Evolutionary conservation across 164 flowering plant genomes (phyloP).

Genomic region (Vitis vinifera): DNA sequence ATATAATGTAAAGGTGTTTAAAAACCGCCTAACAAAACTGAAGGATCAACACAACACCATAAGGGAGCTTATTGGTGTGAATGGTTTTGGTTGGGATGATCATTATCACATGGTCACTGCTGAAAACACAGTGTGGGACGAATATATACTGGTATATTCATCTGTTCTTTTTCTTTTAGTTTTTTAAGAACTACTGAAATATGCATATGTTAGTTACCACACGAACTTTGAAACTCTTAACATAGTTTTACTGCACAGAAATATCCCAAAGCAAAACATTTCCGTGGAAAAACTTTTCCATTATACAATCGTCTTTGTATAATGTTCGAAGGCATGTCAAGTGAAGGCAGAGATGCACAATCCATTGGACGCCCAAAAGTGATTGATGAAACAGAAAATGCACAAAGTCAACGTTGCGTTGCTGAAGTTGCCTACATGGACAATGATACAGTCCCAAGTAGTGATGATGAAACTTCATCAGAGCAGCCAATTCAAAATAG

Average conservation of each 20-base stretch:
- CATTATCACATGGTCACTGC: slow-evolving; percentile 1
- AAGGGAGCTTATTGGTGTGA: background rate
- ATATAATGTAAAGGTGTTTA: slow-evolving; percentile 1
- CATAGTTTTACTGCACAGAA: background rate
- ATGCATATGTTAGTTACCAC: background rate
- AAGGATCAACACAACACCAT: slow-evolving; percentile 2
- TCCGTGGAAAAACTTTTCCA: background rate
- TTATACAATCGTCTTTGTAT: background rate
- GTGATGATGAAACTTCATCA: slow-evolving; percentile 1
- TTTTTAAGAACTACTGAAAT: no score
- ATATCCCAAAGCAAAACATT: slow-evolving; percentile 1
- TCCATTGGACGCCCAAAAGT: background rate
- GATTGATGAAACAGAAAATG: background rate
- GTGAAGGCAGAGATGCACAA: background rate
- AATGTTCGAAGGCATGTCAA: background rate
- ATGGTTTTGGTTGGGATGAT: slow-evolving; percentile 1
- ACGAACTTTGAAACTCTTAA: background rate
- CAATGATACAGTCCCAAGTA: background rate
- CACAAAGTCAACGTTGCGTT: background rate
- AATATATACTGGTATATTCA: background rate
- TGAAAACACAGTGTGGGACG: background rate
- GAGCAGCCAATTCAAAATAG: background rate
- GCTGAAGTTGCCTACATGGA: background rate
- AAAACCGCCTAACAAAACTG: background rate
- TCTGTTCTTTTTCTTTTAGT: background rate